Base-by-base conservation (phyloP, 768 basidiomycete species). In the Rhizopogon salebrosus region DNA sequence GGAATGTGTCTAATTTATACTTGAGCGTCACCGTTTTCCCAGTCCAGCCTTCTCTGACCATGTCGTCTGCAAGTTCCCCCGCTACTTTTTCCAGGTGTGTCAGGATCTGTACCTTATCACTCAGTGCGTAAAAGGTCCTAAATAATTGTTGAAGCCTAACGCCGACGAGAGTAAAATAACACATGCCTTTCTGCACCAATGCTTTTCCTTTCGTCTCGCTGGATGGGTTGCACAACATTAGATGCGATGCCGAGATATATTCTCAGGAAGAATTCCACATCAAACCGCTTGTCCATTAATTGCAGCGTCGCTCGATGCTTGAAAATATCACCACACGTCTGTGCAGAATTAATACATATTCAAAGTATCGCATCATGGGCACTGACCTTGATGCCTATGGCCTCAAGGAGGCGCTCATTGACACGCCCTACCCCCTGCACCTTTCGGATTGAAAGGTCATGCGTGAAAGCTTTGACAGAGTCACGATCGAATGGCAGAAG, bases 321-420 rank as follows among this genome's bases (percentile, higher is more conserved):
- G 65, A 80, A 89, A 41, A 98, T 88, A 65, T 99, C 95, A 4
- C 90, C 94, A 59, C 95, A 98, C 10, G 80, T 92, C 89, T 95
- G 22, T 35, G 20, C 29, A 14, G 41, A 2, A 38, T 27, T 27
- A 50, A 20, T 11, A 24, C 20, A 11, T 11, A 40, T 13, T 24
- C 16, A 26, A 36, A 1, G 35, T 1, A 8, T 31, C 1, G 16
- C 5, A n/a, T 23, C 29, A 42, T 23, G 35, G 45, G 24, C 35
- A 58, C 71, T 52, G 60, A 83, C 93, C 79, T 88, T 87, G 62
- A 98, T 84, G 7, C 89, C 93, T 27, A 97, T 78, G 2, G 89
- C 87, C 51, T 94, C 90, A 9, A 97, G 72, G 24, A 95, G 73
- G 40, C 92, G 75, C 68, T 99, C 97, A 29, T 85, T 87, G 3